A percentile compares a stretch with the other conserved stretches of the same genome.
phyloP scores from a whole-genome alignment of 768 basidiomycete species.

The Artomyces pyxidatus region DNA sequence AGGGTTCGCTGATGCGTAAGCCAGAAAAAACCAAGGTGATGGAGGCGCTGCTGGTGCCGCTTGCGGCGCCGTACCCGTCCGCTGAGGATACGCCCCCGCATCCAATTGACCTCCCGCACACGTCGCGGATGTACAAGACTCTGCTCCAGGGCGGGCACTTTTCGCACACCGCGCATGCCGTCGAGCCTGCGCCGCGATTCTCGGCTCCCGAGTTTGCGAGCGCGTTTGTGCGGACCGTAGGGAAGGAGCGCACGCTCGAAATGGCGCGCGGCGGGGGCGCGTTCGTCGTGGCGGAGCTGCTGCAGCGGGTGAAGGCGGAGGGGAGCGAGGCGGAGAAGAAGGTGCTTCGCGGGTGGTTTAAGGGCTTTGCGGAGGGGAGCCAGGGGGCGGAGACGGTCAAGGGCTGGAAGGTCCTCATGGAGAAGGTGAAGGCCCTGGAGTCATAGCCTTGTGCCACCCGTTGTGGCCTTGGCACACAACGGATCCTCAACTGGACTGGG shows the following conservation, averaged over 20 bases:
- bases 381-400: conserved; percentile 7
- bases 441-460: no score
- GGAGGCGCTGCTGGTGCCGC: conserved; percentile 48
- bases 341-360: background rate
- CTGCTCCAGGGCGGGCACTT: conserved; percentile 90
- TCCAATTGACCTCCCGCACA: conserved; percentile 74
- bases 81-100: conserved; percentile 43
- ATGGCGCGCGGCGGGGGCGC: conserved; percentile 60
- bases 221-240: conserved; percentile 46
- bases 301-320: conserved; percentile 40
- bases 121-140: conserved; percentile 79
- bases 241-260: conserved; percentile 38
- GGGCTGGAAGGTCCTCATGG: conserved; percentile 3
- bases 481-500: no score
- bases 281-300: conserved; percentile 69
- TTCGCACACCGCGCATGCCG: conserved; percentile 46
- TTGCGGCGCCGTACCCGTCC: conserved; percentile 50
- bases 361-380: conserved; percentile 1
- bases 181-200: conserved; percentile 48
- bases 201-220: conserved; percentile 52
- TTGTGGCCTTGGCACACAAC: no score
- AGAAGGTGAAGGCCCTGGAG: background rate
- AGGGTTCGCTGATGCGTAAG: background rate
- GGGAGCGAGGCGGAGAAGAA: background rate
- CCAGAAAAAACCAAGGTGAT: conserved; percentile 66